phyloP scores from a whole-genome alignment of 352 stramenopile species.

The Poterioochromonas sp. region DNA sequence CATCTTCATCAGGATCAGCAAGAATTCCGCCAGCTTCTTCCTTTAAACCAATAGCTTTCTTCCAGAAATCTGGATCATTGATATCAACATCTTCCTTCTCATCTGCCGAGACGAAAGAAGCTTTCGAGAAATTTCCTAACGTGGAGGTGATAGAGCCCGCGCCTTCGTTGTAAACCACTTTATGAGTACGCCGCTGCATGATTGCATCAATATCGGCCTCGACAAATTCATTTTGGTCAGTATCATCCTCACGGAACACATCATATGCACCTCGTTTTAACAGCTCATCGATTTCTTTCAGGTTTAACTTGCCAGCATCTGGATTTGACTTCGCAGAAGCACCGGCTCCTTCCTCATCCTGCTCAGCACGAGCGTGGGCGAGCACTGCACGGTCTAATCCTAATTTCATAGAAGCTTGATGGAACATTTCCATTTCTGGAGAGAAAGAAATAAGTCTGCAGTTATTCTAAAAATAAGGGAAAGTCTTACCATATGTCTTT shows the following conservation, averaged over 20 bases:
- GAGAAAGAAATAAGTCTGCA: slow-evolving; percentile 94
- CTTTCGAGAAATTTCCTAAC: slow-evolving; percentile 51
- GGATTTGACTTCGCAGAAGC: neutral
- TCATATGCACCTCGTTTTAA: slow-evolving; percentile 91
- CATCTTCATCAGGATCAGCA: neutral
- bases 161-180: slow-evolving; percentile 53
- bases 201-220: slow-evolving; percentile 91
- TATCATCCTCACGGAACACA: slow-evolving; percentile 83
- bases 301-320: neutral
- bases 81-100: slow-evolving; percentile 78
- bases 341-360: slow-evolving; percentile 47
- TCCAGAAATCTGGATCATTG: slow-evolving; percentile 91
- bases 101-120: slow-evolving; percentile 74
- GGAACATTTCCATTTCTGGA: slow-evolving; percentile 98
- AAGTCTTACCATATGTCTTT: slow-evolving; percentile 2
- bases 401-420: slow-evolving; percentile 90
- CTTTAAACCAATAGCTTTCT: slow-evolving; percentile 47
- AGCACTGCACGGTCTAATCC: slow-evolving; percentile 93
- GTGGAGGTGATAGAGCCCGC: slow-evolving; percentile 49
- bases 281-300: slow-evolving; percentile 76
- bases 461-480: too few relatives aligned
- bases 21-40: slow-evolving; percentile 27
- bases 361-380: slow-evolving; percentile 28
- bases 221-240: slow-evolving; percentile 76
- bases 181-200: slow-evolving; percentile 54